Base-by-base conservation (phyloP, 2,329 filamentous ascomycete species). In the Gaeumannomyces tritici region DNA sequence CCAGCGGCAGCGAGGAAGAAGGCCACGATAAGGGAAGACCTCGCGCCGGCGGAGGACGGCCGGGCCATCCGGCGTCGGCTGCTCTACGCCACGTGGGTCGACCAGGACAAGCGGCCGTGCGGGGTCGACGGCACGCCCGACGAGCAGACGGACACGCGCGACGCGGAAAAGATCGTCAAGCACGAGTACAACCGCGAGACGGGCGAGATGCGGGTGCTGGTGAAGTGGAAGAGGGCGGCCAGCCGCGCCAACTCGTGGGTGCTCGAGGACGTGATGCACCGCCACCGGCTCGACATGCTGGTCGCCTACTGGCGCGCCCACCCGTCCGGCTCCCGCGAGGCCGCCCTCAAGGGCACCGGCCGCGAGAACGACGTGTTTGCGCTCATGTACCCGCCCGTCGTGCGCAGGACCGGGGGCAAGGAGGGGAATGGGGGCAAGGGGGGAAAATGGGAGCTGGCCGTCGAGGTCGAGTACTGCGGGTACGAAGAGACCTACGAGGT, bases 391-490 rank as follows among this genome's bases (percentile, higher is more conserved):
- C 42, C 42, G 58, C 24, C 27, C 35, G 27, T 47, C 31, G 7
- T 51, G n/a, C n/a, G 15, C 35, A 35, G 26, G 8, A 28, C 15
- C 6, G 13, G 24, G 13, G 28, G 24, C 33, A 60, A n/a, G 47
- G 31, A 12, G 9, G 8, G 12, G 12, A 12, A 12, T 33, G 8
- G 12, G 12, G 31, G 31, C 31, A 33, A 33, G 31, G 8, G 12
- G 12, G 31, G 31, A 8, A 33, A 33, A 12, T 26, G 31, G n/a
- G 24, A 47, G 15, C 33, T 60, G n/a, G 24, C 27, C 33, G 24
- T 60, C 21, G 58, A 60, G 28, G 58, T 60, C 15, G 58, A 60
- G n/a, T 60, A 60, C 58, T 60, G 58, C 26, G 58, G 58, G 12
- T 60, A 60, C 35, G 13, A 24, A 3, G 58, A 35, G 11, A 60